Conservation (phyloP, 108 stramenopile genomes). For the Skeletonema marinoi region DNA sequence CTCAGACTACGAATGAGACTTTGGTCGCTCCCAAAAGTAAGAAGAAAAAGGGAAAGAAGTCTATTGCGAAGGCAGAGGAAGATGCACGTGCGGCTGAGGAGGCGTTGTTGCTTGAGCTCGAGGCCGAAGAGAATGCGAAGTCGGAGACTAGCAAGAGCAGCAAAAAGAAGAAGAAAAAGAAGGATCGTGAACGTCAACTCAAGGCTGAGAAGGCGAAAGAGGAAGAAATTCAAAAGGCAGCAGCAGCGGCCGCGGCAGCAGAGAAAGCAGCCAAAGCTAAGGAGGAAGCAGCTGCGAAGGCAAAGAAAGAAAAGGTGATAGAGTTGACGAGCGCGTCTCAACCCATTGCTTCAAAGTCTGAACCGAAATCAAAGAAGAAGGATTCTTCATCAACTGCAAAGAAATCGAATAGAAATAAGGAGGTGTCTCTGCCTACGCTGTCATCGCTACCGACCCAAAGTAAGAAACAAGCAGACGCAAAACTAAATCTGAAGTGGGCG, state of each 20-base stretch:
- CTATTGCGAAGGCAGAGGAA: constrained; percentile 69
- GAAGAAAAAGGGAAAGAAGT: constrained; percentile 58
- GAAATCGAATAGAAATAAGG: constrained; percentile 14
- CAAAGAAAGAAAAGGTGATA: constrained; percentile 32
- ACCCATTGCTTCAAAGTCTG: constrained; percentile 16
- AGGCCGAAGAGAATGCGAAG: constrained; percentile 76
- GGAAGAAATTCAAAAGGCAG: constrained; percentile 64
- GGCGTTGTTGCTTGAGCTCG: constrained; percentile 81
- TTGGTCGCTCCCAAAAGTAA: constrained; percentile 55
- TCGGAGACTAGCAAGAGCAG: constrained; percentile 73
- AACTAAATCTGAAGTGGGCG: constrained; percentile 24
- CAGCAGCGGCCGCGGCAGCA: constrained; percentile 48
- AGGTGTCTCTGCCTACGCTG: neutral
- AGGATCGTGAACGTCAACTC: constrained; percentile 80
- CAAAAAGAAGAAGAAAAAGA: constrained; percentile 90
- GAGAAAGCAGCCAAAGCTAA: constrained; percentile 48
- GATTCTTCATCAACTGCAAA: constrained; percentile 1
- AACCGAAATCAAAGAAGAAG: constrained; percentile 40
- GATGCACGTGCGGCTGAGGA: constrained; percentile 84
- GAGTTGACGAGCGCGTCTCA: constrained; percentile 16
- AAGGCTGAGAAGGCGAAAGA: constrained; percentile 73
- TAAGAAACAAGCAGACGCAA: constrained; percentile 17
- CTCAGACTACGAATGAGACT: constrained; percentile 24
- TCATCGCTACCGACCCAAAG: constrained; percentile 11
- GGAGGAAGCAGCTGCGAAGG: constrained; percentile 42